Evolutionary conservation across 306 rosid species (phyloP).

Genomic region (Sicyos baderoa): DNA sequence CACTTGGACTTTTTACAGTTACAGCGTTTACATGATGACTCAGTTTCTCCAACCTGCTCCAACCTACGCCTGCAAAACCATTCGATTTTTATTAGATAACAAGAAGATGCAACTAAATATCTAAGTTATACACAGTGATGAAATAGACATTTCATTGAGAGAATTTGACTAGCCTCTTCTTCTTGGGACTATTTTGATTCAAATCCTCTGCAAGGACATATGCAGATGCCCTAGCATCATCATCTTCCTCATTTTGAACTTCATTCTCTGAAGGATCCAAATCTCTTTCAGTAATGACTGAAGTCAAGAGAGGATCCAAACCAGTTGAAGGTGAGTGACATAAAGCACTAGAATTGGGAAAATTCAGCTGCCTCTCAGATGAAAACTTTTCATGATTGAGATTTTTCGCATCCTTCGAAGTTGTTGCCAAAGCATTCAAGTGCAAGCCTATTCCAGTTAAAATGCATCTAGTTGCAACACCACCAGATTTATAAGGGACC

Average conservation of each 20-base stretch:
- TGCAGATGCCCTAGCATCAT: constrained; percentile 36
- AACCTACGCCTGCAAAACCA: constrained; percentile 58
- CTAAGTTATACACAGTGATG: background rate
- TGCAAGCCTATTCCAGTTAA: constrained; percentile 73
- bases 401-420: constrained; percentile 36
- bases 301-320: constrained; percentile 38
- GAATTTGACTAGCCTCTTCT: constrained; percentile 50
- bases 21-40: constrained; percentile 71
- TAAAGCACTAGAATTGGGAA: constrained; percentile 37
- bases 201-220: constrained; percentile 45
- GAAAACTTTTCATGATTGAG: constrained; percentile 32
- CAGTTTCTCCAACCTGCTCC: constrained; percentile 49
- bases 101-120: constrained; percentile 13
- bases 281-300: constrained; percentile 41
- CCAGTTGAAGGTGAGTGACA: constrained; percentile 31
- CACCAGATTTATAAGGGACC: constrained; percentile 31
- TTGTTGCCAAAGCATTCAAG: constrained; percentile 63
- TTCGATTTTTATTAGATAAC: constrained; percentile 21
- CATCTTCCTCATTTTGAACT: constrained; percentile 50
- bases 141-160: constrained; percentile 13
- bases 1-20: constrained; percentile 90
- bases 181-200: constrained; percentile 63
- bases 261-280: constrained; percentile 35
- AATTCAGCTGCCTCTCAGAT: constrained; percentile 34
- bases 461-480: constrained; percentile 38